phyloP scores from a whole-genome alignment of 225 moss, liverwort and hornwort species.

The Takakia lepidozioides region DNA sequence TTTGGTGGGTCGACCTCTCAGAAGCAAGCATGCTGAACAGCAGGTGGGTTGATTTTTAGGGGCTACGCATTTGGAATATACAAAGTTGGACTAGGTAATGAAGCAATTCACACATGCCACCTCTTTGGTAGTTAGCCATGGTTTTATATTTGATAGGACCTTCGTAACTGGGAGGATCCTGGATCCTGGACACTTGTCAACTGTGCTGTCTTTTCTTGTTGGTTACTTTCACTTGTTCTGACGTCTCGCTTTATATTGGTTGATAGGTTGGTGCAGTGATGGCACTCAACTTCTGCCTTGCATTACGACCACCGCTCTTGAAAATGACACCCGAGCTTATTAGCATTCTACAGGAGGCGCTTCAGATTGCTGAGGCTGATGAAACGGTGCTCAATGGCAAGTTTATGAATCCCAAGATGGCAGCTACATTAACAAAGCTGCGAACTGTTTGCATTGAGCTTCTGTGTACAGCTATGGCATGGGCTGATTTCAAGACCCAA shows the following conservation, averaged over 20 bases:
- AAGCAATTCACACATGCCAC: too few relatives aligned
- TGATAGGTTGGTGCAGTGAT: constrained; percentile 94
- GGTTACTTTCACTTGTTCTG: too few relatives aligned
- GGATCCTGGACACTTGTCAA: too few relatives aligned
- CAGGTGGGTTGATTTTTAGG: too few relatives aligned
- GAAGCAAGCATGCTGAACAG: constrained; percentile 97
- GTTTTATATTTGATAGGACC: too few relatives aligned
- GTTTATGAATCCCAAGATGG: constrained; percentile 99
- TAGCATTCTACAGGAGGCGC: constrained; percentile 87
- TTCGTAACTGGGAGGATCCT: too few relatives aligned
- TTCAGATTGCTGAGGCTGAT: constrained; percentile 96
- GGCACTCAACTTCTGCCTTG: constrained; percentile 96
- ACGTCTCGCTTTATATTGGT: too few relatives aligned
- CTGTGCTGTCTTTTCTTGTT: too few relatives aligned
- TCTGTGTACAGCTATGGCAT: constrained; percentile 98
- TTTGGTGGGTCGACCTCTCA: constrained; percentile 76
- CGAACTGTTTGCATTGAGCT: constrained; percentile 98
- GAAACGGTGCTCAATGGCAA: constrained; percentile 85
- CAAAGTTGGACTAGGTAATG: too few relatives aligned
- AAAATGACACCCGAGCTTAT: constrained; percentile 96
- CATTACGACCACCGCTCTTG: constrained; percentile 85
- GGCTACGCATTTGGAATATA: too few relatives aligned
- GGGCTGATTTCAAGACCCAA: constrained; percentile 98
- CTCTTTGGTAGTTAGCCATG: too few relatives aligned
- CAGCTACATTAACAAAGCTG: constrained; percentile 83